A percentile compares a stretch with the other conserved stretches of the same genome.
These are phyloP conservation scores for Lepraria neglecta DNA, from an alignment of 495 filamentous ascomycete genomes.

Conservation along the genomic window DNA sequence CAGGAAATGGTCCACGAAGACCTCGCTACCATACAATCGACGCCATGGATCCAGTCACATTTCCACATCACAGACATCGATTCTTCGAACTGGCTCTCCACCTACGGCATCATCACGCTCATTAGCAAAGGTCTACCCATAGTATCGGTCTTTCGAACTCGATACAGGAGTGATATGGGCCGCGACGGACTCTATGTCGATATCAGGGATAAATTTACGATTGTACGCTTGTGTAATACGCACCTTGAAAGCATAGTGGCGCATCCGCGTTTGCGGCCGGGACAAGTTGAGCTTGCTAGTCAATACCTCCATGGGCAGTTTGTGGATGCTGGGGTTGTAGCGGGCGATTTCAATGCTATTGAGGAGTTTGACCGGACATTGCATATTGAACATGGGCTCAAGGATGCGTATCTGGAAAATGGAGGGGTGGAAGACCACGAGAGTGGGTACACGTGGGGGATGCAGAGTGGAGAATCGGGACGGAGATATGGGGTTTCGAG, in stretches of 20 bases:
- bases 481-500: constrained; percentile 39
- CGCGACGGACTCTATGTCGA: constrained; percentile 51
- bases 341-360: constrained; percentile 53
- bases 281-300: constrained; percentile 39
- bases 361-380: constrained; percentile 45
- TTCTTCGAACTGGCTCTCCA: constrained; percentile 28
- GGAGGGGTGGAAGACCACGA: constrained; percentile 45
- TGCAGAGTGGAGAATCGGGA: constrained; percentile 38
- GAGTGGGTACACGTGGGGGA: constrained; percentile 51
- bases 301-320: constrained; percentile 33
- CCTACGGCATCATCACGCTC: constrained; percentile 49
- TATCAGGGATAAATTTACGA: constrained; percentile 24
- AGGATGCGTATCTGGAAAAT: constrained; percentile 48
- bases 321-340: constrained; percentile 34
- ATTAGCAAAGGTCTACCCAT: constrained; percentile 40
- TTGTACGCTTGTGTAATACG: constrained; percentile 45
- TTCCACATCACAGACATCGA: constrained; percentile 46
- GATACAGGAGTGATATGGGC: constrained; percentile 40
- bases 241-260: constrained; percentile 48
- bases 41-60: constrained; percentile 38
- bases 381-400: constrained; percentile 40
- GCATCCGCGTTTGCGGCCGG: constrained; percentile 38
- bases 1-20: constrained; percentile 45
- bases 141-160: constrained; percentile 40
- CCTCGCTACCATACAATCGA: constrained; percentile 35